Evolutionary conservation across 2,329 filamentous ascomycete genomes (phyloP).

Genomic region (Alternaria conjuncta): DNA sequence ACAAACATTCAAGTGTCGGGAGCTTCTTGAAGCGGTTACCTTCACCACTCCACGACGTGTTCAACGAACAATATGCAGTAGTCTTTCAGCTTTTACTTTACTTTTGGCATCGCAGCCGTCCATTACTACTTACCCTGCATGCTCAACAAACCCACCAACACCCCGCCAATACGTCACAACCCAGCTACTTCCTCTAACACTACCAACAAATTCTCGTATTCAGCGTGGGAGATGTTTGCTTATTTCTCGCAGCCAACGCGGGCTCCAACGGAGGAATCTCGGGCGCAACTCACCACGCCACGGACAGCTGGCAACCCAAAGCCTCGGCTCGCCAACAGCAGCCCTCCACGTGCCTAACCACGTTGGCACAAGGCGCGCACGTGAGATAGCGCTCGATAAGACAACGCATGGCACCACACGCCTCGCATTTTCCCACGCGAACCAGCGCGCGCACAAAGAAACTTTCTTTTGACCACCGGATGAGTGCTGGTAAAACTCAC

Average conservation of each 20-base stretch:
- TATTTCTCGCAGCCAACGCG: neutral
- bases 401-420: neutral
- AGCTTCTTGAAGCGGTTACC: neutral
- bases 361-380: neutral
- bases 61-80: neutral
- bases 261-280: neutral
- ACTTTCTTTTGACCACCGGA: neutral
- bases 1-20: neutral
- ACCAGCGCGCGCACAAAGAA: neutral
- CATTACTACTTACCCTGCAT: neutral
- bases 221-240: neutral
- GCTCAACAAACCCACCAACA: neutral
- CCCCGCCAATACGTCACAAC: neutral
- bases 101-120: neutral
- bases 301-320: neutral
- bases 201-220: neutral
- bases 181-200: neutral
- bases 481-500: slow-evolving; percentile 6
- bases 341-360: neutral
- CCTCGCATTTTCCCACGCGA: neutral
- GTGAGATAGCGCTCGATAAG: neutral
- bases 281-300: neutral
- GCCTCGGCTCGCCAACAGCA: neutral
- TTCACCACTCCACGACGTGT: neutral
- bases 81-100: neutral